Evolutionary conservation across 768 basidiomycete species (phyloP), one percentile per base, ranked within the genome.

Genomic region (Cantharellus cinnabarinus): DNA sequence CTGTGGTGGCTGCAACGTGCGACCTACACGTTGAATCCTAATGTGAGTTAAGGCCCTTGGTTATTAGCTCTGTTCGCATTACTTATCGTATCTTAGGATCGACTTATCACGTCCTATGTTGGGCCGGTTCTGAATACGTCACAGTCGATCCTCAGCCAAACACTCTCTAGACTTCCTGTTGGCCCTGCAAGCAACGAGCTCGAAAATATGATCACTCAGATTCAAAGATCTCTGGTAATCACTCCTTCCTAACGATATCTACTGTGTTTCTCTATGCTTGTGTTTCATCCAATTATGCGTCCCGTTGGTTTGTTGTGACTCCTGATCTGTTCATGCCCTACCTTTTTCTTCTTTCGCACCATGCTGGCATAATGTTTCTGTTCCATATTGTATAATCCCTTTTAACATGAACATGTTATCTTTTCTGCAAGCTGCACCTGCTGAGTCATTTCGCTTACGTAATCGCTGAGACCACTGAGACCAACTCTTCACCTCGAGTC

Each of bases 1-100:
- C 71, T 89, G 59, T 89, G 88, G 86, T 90, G 87, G 87, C 71
- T 90, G 63, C 85, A 89, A 67, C 81, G 87, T 59, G 75, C 83
- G 42, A 74, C 84, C 4, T 72, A 77, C 10, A 74, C 81, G 40
- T 76, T 89, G 63, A 83, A 83, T 66, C 81, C 85, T 56, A 81
- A 80, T 65, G 84, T 83, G 67, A 37, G 76, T 72, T 56, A 10
- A 54, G 41, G 4, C 61, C 37, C 0, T 42, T 54, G 40, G 14
- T 5, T 57, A 50, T 61, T 51, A 4, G 38, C 42, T 4, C 42
- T 10, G 52, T 53, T 44, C 44, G 4, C 20, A 58, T 20, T 40
- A 52, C 41, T 67, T 15, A 66, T 37, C 10, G 60, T 42, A 54
- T 41, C 42, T 2, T 65, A 85, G 82, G 85, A 89, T 69, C 83